Percentiles rank a stretch among this genome's conserved stretches.
Conservation (phyloP, 306 rosid species). For the Castanea mollissima region DNA sequence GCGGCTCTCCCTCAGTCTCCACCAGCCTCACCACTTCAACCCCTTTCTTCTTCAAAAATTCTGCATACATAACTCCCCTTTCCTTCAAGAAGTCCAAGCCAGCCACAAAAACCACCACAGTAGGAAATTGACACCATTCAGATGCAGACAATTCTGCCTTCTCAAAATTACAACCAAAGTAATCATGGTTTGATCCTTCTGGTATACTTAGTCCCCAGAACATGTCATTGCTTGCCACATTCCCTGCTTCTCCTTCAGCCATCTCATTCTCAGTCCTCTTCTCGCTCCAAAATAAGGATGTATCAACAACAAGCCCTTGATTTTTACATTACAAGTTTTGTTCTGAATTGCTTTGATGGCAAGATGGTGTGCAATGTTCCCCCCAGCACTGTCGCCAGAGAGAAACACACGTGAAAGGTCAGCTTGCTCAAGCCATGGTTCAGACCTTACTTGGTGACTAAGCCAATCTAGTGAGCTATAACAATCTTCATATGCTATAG, state of each 20-base stretch:
- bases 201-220: conserved; percentile 77
- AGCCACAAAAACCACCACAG: conserved; percentile 67
- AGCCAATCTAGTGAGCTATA: conserved; percentile 66
- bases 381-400: conserved; percentile 93
- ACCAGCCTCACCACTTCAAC: conserved; percentile 51
- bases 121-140: conserved; percentile 58
- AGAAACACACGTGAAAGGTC: conserved; percentile 66
- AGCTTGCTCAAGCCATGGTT: conserved; percentile 53
- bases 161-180: conserved; percentile 66
- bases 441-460: conserved; percentile 30
- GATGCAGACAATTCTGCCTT: conserved; percentile 22
- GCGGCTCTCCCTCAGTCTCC: conserved; percentile 54
- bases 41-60: conserved; percentile 51
- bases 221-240: conserved; percentile 45
- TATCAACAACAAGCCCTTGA: conserved; percentile 56
- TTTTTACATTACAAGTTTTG: conserved; percentile 19
- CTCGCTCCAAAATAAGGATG: conserved; percentile 91
- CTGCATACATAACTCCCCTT: conserved; percentile 73
- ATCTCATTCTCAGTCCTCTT: conserved; percentile 55
- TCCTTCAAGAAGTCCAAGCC: conserved; percentile 71
- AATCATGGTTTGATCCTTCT: conserved; percentile 42
- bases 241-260: conserved; percentile 19
- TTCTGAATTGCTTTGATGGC: conserved; percentile 39
- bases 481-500: conserved; percentile 72
- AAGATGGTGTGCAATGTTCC: conserved; percentile 71